Evolutionary conservation across 495 filamentous ascomycete species (phyloP).

Genomic region (Peziza echinospora): DNA sequence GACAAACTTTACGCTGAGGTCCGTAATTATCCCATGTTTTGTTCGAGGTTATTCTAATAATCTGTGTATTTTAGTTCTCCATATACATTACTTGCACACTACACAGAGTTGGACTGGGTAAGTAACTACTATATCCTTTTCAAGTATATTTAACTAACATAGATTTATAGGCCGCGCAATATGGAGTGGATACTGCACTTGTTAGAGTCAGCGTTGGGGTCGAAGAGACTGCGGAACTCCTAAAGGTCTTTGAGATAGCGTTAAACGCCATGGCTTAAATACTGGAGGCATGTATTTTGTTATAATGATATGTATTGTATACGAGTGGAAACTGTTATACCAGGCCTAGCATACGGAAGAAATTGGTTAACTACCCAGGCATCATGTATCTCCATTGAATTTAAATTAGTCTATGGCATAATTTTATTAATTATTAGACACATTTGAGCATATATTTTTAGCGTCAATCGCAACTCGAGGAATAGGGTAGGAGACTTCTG

Average conservation of each 20-base stretch:
- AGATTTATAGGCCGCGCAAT: slow-evolving; percentile 38
- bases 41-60: background rate
- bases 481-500: too few relatives aligned
- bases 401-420: too few relatives aligned
- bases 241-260: slow-evolving; percentile 27
- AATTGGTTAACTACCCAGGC: too few relatives aligned
- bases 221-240: slow-evolving; percentile 50
- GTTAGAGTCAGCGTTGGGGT: slow-evolving; percentile 78
- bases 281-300: too few relatives aligned
- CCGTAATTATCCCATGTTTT: too few relatives aligned
- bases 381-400: too few relatives aligned
- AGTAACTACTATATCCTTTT: slow-evolving; percentile 16
- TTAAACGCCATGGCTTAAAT: slow-evolving; percentile 13
- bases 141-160: background rate
- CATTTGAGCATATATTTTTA: too few relatives aligned
- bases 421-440: too few relatives aligned
- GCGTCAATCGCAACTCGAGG: too few relatives aligned
- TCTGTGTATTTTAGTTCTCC: slow-evolving; percentile 29
- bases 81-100: slow-evolving; percentile 83
- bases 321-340: too few relatives aligned
- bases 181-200: slow-evolving; percentile 53
- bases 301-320: too few relatives aligned
- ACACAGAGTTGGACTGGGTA: slow-evolving; percentile 74
- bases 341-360: too few relatives aligned
- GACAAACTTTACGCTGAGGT: slow-evolving; percentile 77